Evolutionary conservation across 179 eudicot species (phyloP), one percentile per base, ranked within the genome.

Genomic region (Vitellaria paradoxa): DNA sequence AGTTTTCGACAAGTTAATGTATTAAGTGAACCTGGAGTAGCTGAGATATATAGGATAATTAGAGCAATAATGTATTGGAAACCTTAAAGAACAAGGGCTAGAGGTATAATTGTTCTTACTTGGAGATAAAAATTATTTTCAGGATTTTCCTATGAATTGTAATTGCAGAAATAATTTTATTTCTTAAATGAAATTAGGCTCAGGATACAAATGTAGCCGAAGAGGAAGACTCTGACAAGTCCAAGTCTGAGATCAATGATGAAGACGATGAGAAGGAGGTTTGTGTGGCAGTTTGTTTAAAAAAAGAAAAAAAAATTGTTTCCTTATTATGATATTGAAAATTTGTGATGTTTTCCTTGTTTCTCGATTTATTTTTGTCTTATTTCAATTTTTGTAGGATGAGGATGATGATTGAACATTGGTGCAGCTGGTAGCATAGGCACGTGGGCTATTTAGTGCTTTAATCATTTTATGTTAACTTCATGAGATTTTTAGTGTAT

Each of bases 211-310:
- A 46, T 62, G 84, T 40, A 45, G 86, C 86, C 70, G 89, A 86
- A 23, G 92, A 84, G 18, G 89, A 88, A 3, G 93, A 86, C 37
- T 60, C 64, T 60, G 64, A 60, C 64, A 60, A 60, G 64, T 60
- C 64, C 4, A 60, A 23, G 24, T 91, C 97, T 42, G 97, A 91
- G 87, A 82, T 91, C 93, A 7, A 89, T 5, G 90, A 60, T 11
- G 64, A 60, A 5, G 64, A 60, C 6, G 64, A 60, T 0, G 64
- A 85, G 13, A 89, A 86, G 6, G 89, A 83, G 5, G 92, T 84
- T 73, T 85, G 90, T 78, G 96, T 64, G 23, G 93, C 87, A 87
- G 96, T 91, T 72, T 37, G 45, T 30, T 30, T 0, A 30, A n/a
- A n/a, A n/a, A n/a, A n/a, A n/a, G n/a, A 30, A 30, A 30, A 30